Conservation (phyloP, 2,329 filamentous ascomycete genomes). For the Stemphylium vesicarium region DNA sequence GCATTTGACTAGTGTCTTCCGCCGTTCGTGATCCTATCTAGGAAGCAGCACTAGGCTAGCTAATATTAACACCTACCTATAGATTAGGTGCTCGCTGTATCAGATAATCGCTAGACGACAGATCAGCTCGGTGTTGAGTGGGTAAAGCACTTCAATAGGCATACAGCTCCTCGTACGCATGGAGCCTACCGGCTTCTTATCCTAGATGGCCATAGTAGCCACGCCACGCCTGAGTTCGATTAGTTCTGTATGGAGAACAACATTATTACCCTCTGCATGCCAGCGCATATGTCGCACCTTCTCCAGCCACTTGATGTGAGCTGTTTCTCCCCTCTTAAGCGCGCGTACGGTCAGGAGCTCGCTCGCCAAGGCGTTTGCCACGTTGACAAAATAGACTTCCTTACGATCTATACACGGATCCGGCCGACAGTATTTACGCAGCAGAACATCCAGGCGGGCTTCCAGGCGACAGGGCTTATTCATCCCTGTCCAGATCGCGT, state of each 20-base stretch:
- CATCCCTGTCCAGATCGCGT: no score
- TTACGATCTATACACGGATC: no score
- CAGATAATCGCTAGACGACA: constrained; percentile 47
- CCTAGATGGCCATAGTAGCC: no score
- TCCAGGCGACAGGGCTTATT: no score
- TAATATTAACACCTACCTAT: not conserved
- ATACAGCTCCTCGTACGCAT: constrained; percentile 28
- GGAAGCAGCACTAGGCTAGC: constrained; percentile 2
- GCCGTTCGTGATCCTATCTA: constrained; percentile 15
- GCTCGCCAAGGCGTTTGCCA: not conserved
- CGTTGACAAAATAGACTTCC: not conserved
- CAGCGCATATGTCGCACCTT: constrained; percentile 39
- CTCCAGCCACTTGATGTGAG: constrained; percentile 50
- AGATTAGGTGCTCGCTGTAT: no score
- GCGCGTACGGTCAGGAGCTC: constrained; percentile 12
- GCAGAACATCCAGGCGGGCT: no score
- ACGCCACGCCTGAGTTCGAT: constrained; percentile 46
- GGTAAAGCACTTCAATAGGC: constrained; percentile 44
- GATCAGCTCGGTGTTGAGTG: constrained; percentile 43
- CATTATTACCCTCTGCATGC: constrained; percentile 35
- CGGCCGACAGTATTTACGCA: no score
- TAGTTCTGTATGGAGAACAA: constrained; percentile 45
- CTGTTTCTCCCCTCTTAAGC: constrained; percentile 42
- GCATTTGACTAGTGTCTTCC: constrained; percentile 6
- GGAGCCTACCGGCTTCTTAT: no score